Evolutionary conservation across 2,329 filamentous ascomycete species (phyloP), one percentile per base, ranked within the genome.

Genomic region (Botryotinia calthae): DNA sequence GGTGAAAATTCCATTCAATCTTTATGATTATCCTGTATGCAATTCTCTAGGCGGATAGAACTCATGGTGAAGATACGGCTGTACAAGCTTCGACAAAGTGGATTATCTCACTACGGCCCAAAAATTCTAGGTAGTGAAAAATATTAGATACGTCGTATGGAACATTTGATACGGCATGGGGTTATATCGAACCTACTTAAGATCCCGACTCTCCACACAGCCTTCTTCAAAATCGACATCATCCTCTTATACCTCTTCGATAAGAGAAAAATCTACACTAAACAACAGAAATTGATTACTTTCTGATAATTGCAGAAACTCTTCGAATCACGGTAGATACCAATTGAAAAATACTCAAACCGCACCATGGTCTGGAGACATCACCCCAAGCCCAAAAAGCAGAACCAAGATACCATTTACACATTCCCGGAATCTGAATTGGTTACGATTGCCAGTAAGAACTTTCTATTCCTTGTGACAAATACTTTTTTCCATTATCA

Each of bases 261-360:
- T 1, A 62, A n/a, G 22, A 62, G 8, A 0, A 62, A 40, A 25
- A n/a, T n/a, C n/a, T n/a, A 4, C 3, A 40, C 1, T 2, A 8
- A 16, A 6, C 22, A n/a, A 40, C 2, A 37, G 12, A 4, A 0
- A 2, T 9, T 4, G 0, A 61, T 4, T 1, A 18, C 6, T n/a
- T 16, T 16, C 0, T 1, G 34, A 18, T 8, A 61, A 7, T 37
- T 40, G 2, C 6, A 25, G 6, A 40, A n/a, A 16, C 12, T 37
- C 14, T 61, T n/a, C 14, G 12, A 10, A 18, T n/a, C 14, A 40
- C 2, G 7, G 0, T 7, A 40, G 22, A 18, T 4, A 18, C 7
- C 14, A 3, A 40, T n/a, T 4, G 10, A 16, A 3, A 22, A 40
- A 18, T 14, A 40, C 25, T 1, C 12, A 9, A n/a, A 18, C n/a